Conservation (phyloP, 2,329 filamentous ascomycete species). For the Hirsutella rhossiliensis region DNA sequence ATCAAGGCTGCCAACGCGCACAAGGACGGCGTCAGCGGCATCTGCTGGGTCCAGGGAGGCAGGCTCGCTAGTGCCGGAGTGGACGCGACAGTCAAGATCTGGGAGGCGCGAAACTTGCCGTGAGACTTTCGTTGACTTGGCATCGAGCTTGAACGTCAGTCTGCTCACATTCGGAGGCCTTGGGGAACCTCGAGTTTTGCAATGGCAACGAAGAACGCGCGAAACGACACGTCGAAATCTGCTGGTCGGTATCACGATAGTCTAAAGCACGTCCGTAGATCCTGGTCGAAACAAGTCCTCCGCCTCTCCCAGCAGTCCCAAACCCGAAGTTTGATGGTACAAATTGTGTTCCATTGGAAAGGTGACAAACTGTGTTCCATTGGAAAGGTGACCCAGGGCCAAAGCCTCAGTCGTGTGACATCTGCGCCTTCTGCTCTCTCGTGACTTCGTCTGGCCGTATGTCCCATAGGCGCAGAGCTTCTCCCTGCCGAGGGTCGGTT, state of each 20-base stretch:
- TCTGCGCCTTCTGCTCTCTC: constrained; percentile 23
- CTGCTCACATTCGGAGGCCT: no score
- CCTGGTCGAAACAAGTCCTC: no score
- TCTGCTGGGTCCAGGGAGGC: constrained; percentile 62
- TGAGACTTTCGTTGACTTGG: constrained; percentile 4
- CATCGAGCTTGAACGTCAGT: no score
- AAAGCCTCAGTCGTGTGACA: constrained; percentile 24
- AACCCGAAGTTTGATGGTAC: not conserved
- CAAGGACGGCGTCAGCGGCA: constrained; percentile 87
- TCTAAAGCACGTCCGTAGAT: not conserved
- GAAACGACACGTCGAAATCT: not conserved
- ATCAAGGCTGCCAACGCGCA: constrained; percentile 81
- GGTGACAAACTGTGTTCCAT: not conserved
- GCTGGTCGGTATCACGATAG: not conserved
- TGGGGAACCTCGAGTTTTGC: not conserved
- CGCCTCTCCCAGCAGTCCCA: not conserved
- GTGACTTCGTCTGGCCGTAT: constrained; percentile 19
- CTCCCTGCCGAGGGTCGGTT: constrained; percentile 3
- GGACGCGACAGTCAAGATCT: constrained; percentile 86
- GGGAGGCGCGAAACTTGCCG: constrained; percentile 37
- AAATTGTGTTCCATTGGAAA: not conserved
- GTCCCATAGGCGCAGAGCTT: constrained; percentile 20
- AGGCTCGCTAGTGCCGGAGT: constrained; percentile 71
- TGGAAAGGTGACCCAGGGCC: not conserved
- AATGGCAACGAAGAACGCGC: not conserved